Evolutionary conservation across 345 rosid genomes (phyloP).

Genomic region (Eucalyptus pauciflora): DNA sequence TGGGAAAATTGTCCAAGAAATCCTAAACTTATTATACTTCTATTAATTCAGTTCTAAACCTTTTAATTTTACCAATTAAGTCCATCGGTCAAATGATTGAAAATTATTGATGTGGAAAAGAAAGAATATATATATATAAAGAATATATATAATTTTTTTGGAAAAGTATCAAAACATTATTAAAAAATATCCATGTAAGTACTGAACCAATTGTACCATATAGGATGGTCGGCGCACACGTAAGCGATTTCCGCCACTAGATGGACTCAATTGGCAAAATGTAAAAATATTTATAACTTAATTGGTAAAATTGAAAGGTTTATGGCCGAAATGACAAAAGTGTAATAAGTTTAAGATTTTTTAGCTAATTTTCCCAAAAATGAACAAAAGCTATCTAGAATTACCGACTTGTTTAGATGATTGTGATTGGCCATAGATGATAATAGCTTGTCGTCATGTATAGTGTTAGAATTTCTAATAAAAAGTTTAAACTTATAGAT

Average conservation of each 20-base stretch:
- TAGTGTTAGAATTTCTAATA: neutral
- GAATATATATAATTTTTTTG: too few relatives aligned
- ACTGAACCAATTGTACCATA: fast-evolving
- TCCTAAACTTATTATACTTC: too few relatives aligned
- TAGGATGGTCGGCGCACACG: fast-evolving
- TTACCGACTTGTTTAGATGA: neutral
- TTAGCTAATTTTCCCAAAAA: neutral
- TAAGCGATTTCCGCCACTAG: too few relatives aligned
- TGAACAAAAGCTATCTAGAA: neutral
- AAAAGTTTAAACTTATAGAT: neutral
- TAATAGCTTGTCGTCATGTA: neutral
- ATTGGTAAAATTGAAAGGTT: too few relatives aligned
- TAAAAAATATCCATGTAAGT: neutral
- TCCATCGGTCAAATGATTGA: neutral
- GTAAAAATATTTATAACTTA: too few relatives aligned
- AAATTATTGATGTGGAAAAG: neutral
- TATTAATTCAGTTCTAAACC: too few relatives aligned
- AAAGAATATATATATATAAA: too few relatives aligned
- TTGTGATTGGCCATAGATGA: neutral
- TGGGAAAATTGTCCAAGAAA: neutral
- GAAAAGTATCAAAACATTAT: too few relatives aligned
- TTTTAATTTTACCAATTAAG: neutral
- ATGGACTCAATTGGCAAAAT: too few relatives aligned
- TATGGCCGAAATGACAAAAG: fast-evolving
- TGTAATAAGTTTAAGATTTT: too few relatives aligned